Evolutionary conservation across 176 grass and related monocot genomes (phyloP), one percentile per base, ranked within the genome.

Genomic region (Tillandsia fasciculata): DNA sequence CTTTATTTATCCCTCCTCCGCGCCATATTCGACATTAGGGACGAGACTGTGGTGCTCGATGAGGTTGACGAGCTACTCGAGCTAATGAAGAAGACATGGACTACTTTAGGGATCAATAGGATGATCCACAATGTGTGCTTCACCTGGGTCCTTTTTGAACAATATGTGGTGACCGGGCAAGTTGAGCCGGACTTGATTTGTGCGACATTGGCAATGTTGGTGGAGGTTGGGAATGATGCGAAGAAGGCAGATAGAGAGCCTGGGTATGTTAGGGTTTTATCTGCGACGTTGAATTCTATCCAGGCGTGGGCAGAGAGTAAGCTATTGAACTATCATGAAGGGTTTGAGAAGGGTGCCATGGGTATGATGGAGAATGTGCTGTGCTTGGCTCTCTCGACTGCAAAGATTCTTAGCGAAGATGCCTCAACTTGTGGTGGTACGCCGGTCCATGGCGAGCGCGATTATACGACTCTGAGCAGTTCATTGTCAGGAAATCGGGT

Each of bases 41-140:
- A 89, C 12, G 58, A 88, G 54, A 88, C 80, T 10, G 64, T 81
- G 53, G 83, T 93, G 69, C 67, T 93, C 52, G 90, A 93, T 10
- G 86, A 93, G 75, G 80, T 88, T 0, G 90, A 93, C 63, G 86
- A 93, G 74, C 70, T 93, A 63, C 67, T 88, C 1, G 86, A 93
- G 77, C 69, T 88, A 8, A 88, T 86, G 26, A 79, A 70, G 64
- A 88, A 81, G 83, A 83, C 83, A 24, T 93, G 90, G 90, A n/a
- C 0, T 27, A 27, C 79, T 7, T 72, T 93, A 0, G 86, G 90
- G 22, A 59, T 93, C 53, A 82, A 86, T 64, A 75, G 66, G 56
- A 74, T 77, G 80, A 50, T 84, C 66, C 90, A 93, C 64, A 72
- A 83, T 71, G 74, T 83, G 48, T 88, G 83, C 83, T 82, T 86